These are phyloP conservation scores for Solanum hybrid DNA, from an alignment of 305 asterid species.

Conservation along the genomic window DNA sequence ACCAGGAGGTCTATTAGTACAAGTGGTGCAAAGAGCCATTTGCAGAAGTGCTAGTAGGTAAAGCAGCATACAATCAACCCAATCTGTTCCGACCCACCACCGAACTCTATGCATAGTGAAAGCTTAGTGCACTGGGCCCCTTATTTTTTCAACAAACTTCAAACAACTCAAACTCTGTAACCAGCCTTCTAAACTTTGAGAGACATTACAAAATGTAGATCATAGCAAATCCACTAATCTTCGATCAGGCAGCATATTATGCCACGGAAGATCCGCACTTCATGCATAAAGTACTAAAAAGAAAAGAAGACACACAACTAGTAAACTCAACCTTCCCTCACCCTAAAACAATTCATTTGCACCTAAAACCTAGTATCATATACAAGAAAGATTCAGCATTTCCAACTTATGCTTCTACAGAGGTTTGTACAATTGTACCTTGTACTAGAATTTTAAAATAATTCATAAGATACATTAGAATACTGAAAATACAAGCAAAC, in stretches of 20 bases:
- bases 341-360: background rate
- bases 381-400: background rate
- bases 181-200: background rate
- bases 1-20: background rate
- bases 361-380: background rate
- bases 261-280: background rate
- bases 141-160: background rate
- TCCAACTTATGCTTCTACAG: background rate
- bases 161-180: background rate
- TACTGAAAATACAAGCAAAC: background rate
- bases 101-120: background rate
- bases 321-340: background rate
- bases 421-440: background rate
- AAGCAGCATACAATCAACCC: background rate
- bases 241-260: background rate
- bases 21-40: background rate
- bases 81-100: background rate
- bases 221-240: background rate
- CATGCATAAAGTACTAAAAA: background rate
- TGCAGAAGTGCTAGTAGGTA: background rate
- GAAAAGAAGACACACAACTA: background rate
- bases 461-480: background rate
- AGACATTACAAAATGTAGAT: background rate
- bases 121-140: background rate
- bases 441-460: background rate